Evolutionary conservation across 2,329 filamentous ascomycete genomes (phyloP), one percentile per base, ranked within the genome.

Genomic region (Alternaria infectoria): DNA sequence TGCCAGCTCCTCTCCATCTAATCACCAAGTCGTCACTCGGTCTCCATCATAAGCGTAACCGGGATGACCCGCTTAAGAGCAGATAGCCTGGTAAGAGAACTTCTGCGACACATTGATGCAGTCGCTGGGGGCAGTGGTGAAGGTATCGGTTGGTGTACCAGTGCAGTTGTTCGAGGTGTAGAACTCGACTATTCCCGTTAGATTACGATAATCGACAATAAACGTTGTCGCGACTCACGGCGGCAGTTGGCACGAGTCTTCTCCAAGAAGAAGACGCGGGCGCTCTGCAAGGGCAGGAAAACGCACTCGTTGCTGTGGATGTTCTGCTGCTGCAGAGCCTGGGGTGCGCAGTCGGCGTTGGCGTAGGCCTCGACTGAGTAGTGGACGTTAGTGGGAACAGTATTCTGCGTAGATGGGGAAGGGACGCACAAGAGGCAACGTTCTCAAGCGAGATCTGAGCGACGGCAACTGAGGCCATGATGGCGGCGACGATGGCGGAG

Each of bases 381-480:
- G 23, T 50, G 7, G 9, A 25, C 10, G 17, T 30, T 21, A 44
- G 36, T 17, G 13, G 6, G 17, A 9, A 10, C 11, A 2, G 32
- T 8, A n/a, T 2, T 17, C 10, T 17, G 3, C 4, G n/a, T 28
- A 17, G 43, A 9, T 5, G 2, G 1, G 12, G 26, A n/a, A 23
- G 17, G 5, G 6, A 23, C 60, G 25, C 26, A 62, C 60, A 62
- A 26, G 56, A 54, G 5, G 60, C 60, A 13, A 62, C 25, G 13
- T 62, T 62, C 23, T 59, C 60, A 12, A 62, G 30, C 17, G 46
- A 17, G 5, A 54, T 40, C 49, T 62, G 59, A 25, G 59, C 59
- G 26, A 26, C n/a, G 8, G 60, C 49, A n/a, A 55, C 43, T 9
- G 56, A 49, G 25, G 56, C 56, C 56, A 62, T 47, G 15, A 62